Base-by-base conservation (phyloP, 2,329 filamentous ascomycete genomes). In the Aspergillus pseudonomiae region DNA sequence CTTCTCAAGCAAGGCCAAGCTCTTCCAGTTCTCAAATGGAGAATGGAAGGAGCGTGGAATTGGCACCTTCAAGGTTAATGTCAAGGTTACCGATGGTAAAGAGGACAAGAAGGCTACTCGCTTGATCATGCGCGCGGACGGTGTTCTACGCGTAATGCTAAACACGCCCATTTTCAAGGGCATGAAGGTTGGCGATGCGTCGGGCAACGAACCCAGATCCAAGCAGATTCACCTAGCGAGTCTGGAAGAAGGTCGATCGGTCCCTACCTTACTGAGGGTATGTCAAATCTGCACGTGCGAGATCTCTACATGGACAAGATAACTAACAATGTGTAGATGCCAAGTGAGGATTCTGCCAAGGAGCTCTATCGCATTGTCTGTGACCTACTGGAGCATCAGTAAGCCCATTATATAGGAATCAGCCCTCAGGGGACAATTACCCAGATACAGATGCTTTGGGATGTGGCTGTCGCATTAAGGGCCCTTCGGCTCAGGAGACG, bases 31-130 rank as follows among this genome's bases (percentile, higher is more conserved):
- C 71, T 88, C 91, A 41, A 85, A 84, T 53, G 86, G 86, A 60
- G 89, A 88, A 54, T 98, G 94, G 94, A 94, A 94, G 77, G 94
- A 98, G 79, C 89, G 94, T 59, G 94, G 94, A 14, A 85, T 89
- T 4, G 94, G 94, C 52, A 90, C 90, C 70, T 83, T 97, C 69
- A 95, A 95, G 79, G 85, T 97, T 75, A 97, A 97, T 72, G 89
- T 90, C 16, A 86, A 87, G 3, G 83, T 86, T 67, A 77, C 34
- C 6, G 82, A 85, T 28, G 83, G 86, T 46, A 84, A 89, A 63
- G 83, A 87, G 62, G 85, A 75, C 59, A 77, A 78, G 43, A 76
- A 73, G 52, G 82, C 81, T 65, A 86, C 90, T 28, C 90, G 94
- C 48, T 86, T 98, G 68, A 86, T 98, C 65, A 93, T 97, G 88